Evolutionary conservation across 306 rosid genomes (phyloP).

Genomic region (Castanea mollissima): DNA sequence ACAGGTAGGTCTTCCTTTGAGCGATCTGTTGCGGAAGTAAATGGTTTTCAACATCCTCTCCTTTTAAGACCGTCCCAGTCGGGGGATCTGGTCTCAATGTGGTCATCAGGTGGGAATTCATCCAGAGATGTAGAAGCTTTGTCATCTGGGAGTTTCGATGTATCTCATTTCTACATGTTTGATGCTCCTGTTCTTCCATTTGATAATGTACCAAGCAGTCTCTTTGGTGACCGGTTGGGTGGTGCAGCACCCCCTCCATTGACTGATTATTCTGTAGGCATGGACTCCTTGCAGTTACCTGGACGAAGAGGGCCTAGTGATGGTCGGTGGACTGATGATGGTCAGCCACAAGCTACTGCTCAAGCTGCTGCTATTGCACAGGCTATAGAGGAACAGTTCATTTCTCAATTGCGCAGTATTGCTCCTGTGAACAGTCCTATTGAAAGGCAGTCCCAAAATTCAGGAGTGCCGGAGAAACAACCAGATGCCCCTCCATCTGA

Average conservation of each 20-base stretch:
- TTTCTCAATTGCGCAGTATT: constrained; percentile 51
- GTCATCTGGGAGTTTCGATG: constrained; percentile 80
- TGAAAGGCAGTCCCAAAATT: constrained; percentile 55
- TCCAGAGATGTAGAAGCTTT: constrained; percentile 70
- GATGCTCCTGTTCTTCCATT: constrained; percentile 91
- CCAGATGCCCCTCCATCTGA: constrained; percentile 59
- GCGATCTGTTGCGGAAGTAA: constrained; percentile 75
- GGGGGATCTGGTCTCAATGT: constrained; percentile 74
- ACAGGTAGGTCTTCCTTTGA: constrained; percentile 88
- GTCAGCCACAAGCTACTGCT: constrained; percentile 89
- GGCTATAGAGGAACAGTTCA: constrained; percentile 82
- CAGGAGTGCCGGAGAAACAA: constrained; percentile 62
- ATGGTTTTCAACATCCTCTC: constrained; percentile 98
- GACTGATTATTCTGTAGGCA: constrained; percentile 93
- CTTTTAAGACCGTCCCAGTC: constrained; percentile 77
- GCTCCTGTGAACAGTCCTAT: constrained; percentile 54
- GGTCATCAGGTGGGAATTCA: constrained; percentile 68
- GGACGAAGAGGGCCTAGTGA: constrained; percentile 82
- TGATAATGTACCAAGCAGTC: constrained; percentile 65
- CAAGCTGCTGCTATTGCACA: constrained; percentile 87
- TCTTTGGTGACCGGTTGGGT: constrained; percentile 81
- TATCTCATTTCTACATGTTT: constrained; percentile 90
- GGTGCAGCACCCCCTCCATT: constrained; percentile 90
- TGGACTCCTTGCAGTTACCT: constrained; percentile 80
- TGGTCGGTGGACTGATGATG: constrained; percentile 99